phyloP scores from a whole-genome alignment of 441 rosid species.

The Heliophila coronopifolia region DNA sequence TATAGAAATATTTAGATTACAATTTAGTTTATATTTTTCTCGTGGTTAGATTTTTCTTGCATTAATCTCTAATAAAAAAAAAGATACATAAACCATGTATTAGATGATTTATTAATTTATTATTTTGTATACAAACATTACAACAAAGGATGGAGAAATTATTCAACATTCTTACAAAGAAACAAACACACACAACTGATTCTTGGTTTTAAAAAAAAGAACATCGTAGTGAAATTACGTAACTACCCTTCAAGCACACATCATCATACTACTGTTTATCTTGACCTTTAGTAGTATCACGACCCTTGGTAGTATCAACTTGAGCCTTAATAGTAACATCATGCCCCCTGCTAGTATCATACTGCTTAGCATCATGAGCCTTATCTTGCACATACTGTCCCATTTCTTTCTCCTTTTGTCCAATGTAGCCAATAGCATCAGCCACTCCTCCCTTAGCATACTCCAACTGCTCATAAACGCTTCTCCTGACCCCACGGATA shows the following conservation, averaged over 20 bases:
- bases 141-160: not conserved
- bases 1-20: too few relatives aligned
- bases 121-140: not conserved
- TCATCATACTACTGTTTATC: slow-evolving; percentile 1
- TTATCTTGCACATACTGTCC: slow-evolving; percentile 23
- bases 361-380: slow-evolving; percentile 23
- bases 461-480: slow-evolving; percentile 27
- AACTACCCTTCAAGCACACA: not conserved
- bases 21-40: too few relatives aligned
- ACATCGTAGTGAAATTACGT: slow-evolving; percentile 10
- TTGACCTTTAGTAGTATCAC: slow-evolving; percentile 15
- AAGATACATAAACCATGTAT: too few relatives aligned
- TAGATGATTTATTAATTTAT: not conserved
- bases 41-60: too few relatives aligned
- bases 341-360: too few relatives aligned
- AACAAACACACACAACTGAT: slow-evolving; percentile 2
- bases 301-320: slow-evolving; percentile 23
- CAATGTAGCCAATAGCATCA: slow-evolving; percentile 25
- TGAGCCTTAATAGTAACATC: slow-evolving; percentile 10
- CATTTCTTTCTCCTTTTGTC: slow-evolving; percentile 28
- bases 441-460: slow-evolving; percentile 32
- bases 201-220: not conserved
- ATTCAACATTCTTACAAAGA: slow-evolving; percentile 11
- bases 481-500: slow-evolving; percentile 16
- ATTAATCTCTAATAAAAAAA: too few relatives aligned